Evolutionary conservation across 495 filamentous ascomycete species (phyloP).

Genomic region (Hypoxylon lienhwacheense): DNA sequence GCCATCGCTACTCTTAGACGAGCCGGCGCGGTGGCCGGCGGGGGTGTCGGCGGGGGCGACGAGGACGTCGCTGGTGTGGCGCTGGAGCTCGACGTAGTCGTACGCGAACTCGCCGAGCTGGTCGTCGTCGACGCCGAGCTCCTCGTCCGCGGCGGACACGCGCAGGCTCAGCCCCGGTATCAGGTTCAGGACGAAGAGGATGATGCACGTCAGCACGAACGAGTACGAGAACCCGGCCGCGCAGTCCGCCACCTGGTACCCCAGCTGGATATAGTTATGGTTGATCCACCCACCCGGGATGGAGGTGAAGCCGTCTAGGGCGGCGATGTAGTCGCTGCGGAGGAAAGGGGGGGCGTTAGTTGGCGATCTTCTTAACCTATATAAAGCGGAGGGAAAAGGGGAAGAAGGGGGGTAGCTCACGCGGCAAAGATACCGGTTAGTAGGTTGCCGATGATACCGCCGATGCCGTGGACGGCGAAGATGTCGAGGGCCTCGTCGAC

Average conservation of each 20-base stretch:
- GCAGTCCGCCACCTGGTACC: conserved; percentile 76
- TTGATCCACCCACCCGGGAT: conserved; percentile 75
- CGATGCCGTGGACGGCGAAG: conserved; percentile 77
- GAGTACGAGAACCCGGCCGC: conserved; percentile 74
- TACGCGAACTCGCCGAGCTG: conserved; percentile 87
- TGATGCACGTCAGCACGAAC: conserved; percentile 73
- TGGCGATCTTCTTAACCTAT: too few relatives aligned
- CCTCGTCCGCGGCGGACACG: conserved; percentile 70
- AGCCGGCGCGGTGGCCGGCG: conserved; percentile 67
- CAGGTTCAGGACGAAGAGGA: conserved; percentile 76
- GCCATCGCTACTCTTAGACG: conserved; percentile 62
- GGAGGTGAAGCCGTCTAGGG: conserved; percentile 67
- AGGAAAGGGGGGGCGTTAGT: neutral
- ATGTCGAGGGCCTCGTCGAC: conserved; percentile 81
- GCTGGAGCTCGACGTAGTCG: conserved; percentile 77
- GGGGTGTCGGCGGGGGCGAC: conserved; percentile 1
- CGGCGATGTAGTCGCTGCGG: conserved; percentile 70
- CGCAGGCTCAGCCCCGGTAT: conserved; percentile 74
- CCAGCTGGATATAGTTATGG: conserved; percentile 75
- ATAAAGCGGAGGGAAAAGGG: neutral
- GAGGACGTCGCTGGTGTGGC: conserved; percentile 60
- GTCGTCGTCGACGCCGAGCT: conserved; percentile 75
- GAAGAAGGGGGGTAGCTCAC: conserved; percentile 47
- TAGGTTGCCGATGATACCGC: conserved; percentile 75
- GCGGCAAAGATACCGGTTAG: conserved; percentile 79